Evolutionary conservation across 2,329 filamentous ascomycete species (phyloP).

Genomic region (Pseudocercospora fijiensis): DNA sequence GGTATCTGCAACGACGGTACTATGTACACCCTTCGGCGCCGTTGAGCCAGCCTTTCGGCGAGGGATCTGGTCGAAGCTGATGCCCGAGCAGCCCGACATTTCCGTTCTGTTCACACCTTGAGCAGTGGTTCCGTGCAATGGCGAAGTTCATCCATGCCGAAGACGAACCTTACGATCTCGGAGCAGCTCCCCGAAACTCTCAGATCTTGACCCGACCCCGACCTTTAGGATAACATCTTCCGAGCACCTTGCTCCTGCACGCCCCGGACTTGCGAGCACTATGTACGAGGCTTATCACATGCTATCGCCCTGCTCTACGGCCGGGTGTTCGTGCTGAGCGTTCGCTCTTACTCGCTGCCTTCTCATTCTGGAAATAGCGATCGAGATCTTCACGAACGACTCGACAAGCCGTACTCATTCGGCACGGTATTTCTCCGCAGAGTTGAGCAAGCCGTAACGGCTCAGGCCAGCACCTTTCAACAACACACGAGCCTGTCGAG

Average conservation of each 20-base stretch:
- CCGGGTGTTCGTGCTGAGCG: not conserved
- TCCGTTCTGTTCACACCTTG: not conserved
- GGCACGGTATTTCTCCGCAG: not conserved
- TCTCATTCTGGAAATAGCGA: not conserved
- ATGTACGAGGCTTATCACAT: not conserved
- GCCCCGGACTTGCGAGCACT: not conserved
- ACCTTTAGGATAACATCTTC: constrained; percentile 8
- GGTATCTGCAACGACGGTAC: not conserved
- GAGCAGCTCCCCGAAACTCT: constrained; percentile 4
- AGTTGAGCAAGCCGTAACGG: not conserved
- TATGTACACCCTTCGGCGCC: not conserved
- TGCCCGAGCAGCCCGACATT: not conserved
- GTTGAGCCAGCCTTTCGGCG: not conserved
- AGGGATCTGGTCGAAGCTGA: not conserved
- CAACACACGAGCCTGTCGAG: not conserved
- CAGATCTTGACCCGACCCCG: constrained; percentile 6
- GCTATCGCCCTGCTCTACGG: not conserved
- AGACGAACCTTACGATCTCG: constrained; percentile 7
- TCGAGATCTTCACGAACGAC: not conserved
- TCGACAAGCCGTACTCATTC: not conserved
- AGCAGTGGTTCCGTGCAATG: not conserved
- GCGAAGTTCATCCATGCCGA: constrained; percentile 10
- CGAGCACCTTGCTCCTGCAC: constrained; percentile 1
- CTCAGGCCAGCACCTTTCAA: not conserved
- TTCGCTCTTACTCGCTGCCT: not conserved